Conservation (phyloP, 2,329 filamentous ascomycete species). For the Pseudogymnoascus sp. region DNA sequence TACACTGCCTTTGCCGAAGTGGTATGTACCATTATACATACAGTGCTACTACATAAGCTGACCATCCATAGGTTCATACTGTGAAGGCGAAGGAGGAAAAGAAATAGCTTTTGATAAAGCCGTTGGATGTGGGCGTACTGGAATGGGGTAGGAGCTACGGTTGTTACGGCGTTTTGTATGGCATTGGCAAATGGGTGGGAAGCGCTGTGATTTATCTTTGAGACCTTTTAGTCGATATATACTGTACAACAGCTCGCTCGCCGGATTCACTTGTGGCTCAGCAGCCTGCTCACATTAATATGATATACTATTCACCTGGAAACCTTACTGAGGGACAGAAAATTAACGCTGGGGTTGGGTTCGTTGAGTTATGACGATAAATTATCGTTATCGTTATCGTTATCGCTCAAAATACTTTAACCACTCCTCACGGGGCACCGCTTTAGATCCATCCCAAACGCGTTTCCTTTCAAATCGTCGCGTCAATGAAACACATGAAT, state of each 20-base stretch:
- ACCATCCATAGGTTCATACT: background rate
- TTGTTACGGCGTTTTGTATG: background rate
- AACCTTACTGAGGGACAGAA: background rate
- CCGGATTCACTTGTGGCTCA: background rate
- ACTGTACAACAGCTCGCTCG: background rate
- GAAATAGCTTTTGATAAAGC: background rate
- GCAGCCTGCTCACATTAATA: background rate
- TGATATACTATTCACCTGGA: background rate
- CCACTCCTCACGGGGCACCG: background rate
- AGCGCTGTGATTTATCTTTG: background rate
- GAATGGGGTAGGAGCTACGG: background rate
- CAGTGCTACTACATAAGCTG: background rate
- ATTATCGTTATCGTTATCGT: background rate
- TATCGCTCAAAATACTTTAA: background rate
- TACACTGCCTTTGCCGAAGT: conserved; percentile 68
- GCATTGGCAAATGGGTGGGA: background rate
- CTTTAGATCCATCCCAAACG: background rate
- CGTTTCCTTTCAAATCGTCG: background rate
- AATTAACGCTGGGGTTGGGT: background rate
- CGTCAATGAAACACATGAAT: background rate
- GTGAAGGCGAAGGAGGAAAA: background rate
- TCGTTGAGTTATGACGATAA: background rate
- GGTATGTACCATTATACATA: conserved; percentile 32
- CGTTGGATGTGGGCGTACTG: background rate
- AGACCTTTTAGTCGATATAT: background rate